A percentile compares a stretch with the other conserved stretches of the same genome.
Evolutionary conservation across 2,329 filamentous ascomycete species (phyloP).

Genomic region (Tolypocladium ovalisporum): DNA sequence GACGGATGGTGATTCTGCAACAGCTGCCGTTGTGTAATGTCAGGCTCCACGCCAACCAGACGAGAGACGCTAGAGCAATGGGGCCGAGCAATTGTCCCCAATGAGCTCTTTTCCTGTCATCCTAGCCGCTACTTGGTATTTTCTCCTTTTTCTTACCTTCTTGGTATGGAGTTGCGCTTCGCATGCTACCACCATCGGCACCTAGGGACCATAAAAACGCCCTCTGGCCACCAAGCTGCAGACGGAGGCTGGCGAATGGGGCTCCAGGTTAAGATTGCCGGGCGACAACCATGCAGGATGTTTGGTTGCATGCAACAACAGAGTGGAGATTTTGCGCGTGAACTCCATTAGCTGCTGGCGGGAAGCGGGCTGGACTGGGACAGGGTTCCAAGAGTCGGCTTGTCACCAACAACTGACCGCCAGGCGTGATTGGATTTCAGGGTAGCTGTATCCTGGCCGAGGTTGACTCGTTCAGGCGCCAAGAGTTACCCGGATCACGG

Average conservation of each 20-base stretch:
- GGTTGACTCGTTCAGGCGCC: too few species aligned
- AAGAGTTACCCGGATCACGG: too few species aligned
- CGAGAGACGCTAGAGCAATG: background rate
- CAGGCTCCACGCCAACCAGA: background rate
- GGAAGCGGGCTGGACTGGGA: background rate
- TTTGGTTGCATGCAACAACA: slow-evolving; percentile 1
- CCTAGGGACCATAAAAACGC: background rate
- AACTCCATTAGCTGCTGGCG: background rate
- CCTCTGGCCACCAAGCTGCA: background rate
- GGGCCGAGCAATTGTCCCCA: background rate
- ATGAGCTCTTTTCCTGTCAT: background rate
- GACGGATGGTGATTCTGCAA: background rate
- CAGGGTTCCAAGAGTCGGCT: background rate
- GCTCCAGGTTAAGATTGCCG: background rate
- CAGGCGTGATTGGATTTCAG: background rate
- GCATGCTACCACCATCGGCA: background rate
- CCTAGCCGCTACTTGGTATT: background rate
- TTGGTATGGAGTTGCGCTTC: background rate
- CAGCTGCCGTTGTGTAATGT: background rate
- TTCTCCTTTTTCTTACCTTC: background rate
- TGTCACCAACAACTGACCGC: background rate
- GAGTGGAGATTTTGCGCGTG: background rate
- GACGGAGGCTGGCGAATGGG: background rate
- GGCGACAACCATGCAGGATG: background rate
- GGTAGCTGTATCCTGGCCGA: background rate